Conservation (phyloP, 331 rosid genomes). For the Stylosanthes scabra region DNA sequence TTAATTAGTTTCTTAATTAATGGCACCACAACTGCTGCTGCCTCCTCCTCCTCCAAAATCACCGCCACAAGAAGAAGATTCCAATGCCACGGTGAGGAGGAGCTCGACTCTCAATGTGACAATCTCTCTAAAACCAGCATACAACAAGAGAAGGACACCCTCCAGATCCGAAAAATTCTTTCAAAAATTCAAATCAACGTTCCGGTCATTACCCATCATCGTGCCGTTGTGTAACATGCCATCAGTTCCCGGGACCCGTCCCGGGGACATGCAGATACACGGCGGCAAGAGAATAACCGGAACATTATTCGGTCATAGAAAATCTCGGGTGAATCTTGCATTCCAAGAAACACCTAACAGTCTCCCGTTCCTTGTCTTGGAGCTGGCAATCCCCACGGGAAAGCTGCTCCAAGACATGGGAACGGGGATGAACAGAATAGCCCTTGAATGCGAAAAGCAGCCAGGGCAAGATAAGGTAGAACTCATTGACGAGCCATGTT, state of each 20-base stretch:
- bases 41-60: not conserved
- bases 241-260: constrained; percentile 11
- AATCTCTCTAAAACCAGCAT: constrained; percentile 73
- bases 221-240: constrained; percentile 69
- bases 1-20: not conserved
- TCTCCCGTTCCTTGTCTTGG: constrained; percentile 67
- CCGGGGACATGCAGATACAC: constrained; percentile 48
- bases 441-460: constrained; percentile 76
- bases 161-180: constrained; percentile 51
- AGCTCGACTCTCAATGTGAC: not conserved
- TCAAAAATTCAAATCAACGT: constrained; percentile 53
- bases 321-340: constrained; percentile 67
- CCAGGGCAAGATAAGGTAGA: constrained; percentile 52
- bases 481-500: constrained; percentile 73
- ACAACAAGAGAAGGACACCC: constrained; percentile 34
- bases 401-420: constrained; percentile 82
- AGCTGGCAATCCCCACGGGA: constrained; percentile 66
- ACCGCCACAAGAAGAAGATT: too few species aligned
- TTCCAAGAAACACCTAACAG: constrained; percentile 74
- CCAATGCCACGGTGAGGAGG: not conserved
- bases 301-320: constrained; percentile 72
- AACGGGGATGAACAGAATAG: constrained; percentile 67
- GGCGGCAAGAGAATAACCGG: constrained; percentile 75
- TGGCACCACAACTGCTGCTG: not conserved
- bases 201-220: constrained; percentile 79